A percentile compares a stretch with the other conserved stretches of the same genome.
These are phyloP conservation scores for Fraxinus platypoda DNA, from an alignment of 305 asterid genomes.

Conservation along the genomic window DNA sequence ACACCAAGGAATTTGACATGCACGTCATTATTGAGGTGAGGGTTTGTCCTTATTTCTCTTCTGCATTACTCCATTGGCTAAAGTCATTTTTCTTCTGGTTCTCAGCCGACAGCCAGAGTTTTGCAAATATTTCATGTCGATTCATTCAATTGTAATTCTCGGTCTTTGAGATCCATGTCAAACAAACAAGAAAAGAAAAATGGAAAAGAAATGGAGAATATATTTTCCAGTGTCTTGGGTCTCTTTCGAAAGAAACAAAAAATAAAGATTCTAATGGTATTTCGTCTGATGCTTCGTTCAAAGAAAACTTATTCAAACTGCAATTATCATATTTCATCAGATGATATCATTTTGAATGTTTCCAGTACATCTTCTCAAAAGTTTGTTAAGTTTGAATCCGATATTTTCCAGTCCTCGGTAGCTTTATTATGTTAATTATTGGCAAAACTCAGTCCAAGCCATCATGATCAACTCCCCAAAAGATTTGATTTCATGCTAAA, in stretches of 20 bases:
- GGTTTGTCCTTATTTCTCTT: background rate
- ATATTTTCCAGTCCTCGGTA: background rate
- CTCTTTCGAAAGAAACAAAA: background rate
- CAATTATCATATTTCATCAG: background rate
- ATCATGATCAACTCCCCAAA: background rate
- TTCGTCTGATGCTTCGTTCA: background rate
- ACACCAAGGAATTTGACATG: slow-evolving; percentile 93
- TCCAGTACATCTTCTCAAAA: background rate
- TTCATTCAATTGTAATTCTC: background rate
- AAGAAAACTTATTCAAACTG: background rate
- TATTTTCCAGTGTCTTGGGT: background rate
- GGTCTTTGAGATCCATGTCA: background rate
- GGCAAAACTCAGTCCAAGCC: background rate
- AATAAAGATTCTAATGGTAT: background rate
- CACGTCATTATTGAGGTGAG: slow-evolving; percentile 95
- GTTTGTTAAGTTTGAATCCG: background rate
- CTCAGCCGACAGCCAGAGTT: background rate
- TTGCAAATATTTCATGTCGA: background rate
- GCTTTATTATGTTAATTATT: background rate
- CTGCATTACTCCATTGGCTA: slow-evolving; percentile 13
- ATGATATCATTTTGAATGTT: background rate
- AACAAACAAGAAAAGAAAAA: background rate
- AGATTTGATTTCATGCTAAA: background rate
- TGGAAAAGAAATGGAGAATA: background rate
- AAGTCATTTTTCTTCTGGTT: background rate